A percentile compares a stretch with the other conserved stretches of the same genome.
Evolutionary conservation across 495 filamentous ascomycete species (phyloP).

Genomic region (Lasiosphaeria ovina): DNA sequence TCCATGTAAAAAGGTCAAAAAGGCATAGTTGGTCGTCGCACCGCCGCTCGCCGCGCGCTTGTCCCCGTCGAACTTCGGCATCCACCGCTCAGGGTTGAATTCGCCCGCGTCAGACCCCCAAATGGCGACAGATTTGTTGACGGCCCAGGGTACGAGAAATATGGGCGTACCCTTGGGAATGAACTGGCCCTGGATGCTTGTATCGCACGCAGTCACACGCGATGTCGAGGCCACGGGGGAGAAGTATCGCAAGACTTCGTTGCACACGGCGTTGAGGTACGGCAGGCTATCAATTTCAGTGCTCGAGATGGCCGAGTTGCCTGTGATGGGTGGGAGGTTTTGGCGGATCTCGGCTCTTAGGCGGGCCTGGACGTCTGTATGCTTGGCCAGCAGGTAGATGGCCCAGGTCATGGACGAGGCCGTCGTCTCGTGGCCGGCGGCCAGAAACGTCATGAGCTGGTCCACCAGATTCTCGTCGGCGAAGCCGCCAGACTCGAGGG

Average conservation of each 20-base stretch:
- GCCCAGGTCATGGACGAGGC: slow-evolving; percentile 58
- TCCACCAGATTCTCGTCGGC: slow-evolving; percentile 78
- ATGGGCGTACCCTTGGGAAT: slow-evolving; percentile 58
- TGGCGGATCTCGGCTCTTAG: slow-evolving; percentile 56
- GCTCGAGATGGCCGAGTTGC: slow-evolving; percentile 45
- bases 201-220: slow-evolving; percentile 62
- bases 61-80: slow-evolving; percentile 33
- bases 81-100: slow-evolving; percentile 65
- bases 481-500: slow-evolving; percentile 73
- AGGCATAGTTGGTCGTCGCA: slow-evolving; percentile 55
- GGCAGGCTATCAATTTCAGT: slow-evolving; percentile 54
- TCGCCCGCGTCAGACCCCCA: slow-evolving; percentile 58
- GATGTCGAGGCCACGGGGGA: slow-evolving; percentile 55
- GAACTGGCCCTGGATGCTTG: slow-evolving; percentile 56
- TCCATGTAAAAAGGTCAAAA: slow-evolving; percentile 62
- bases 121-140: slow-evolving; percentile 52
- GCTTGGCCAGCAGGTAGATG: slow-evolving; percentile 47
- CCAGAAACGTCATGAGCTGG: slow-evolving; percentile 94
- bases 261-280: slow-evolving; percentile 53
- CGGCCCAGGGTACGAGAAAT: slow-evolving; percentile 57
- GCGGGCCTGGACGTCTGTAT: slow-evolving; percentile 48
- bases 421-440: slow-evolving; percentile 81
- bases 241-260: slow-evolving; percentile 48
- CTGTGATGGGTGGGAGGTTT: slow-evolving; percentile 56
- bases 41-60: slow-evolving; percentile 46